Evolutionary conservation across 768 basidiomycete species (phyloP), one percentile per base, ranked within the genome.

Genomic region (Hortiboletus flavorubellus): DNA sequence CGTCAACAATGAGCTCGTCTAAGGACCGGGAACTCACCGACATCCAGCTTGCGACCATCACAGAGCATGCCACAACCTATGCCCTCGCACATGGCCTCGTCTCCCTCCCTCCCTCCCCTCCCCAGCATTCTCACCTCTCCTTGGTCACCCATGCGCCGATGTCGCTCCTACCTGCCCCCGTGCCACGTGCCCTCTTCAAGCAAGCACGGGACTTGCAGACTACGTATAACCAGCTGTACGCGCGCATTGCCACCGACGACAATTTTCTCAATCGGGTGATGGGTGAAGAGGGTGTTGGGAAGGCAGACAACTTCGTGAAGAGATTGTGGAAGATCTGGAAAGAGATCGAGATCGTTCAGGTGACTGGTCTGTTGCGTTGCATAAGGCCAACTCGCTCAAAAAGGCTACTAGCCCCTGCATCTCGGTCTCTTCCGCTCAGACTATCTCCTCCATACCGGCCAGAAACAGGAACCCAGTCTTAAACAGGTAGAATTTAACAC

Each of bases 401-500:
- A 35, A 50, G 8, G 35, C 4, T 44, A 0, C 55, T 15, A 98
- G 94, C 82, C 84, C 0, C 74, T 91, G 44, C 90, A 97, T 56
- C 80, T 98, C 7, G 94, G 95, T 18, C 73, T 99, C 21, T 97
- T 96, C 73, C 80, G 96, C 51, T 97, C 94, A 10, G 96, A 99
- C 74, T 99, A 98, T 72, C 76, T 98, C 31, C 73, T 98, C 21
- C 93, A 99, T 61, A 70, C 77, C 8, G 76, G 77, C 2, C 59
- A 62, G 0, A 67, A 73, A 30, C 66, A 41, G 12, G 21, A n/a
- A 14, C 64, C 76, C 14, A 71, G 74, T 7, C 71, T 99, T 59
- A 96, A 94, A 68, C 96, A 99, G 72, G 96, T 98, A 40, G 96
- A 99, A 69, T 97, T 98, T 74, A 99, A 99, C 68, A 97, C 96